Conservation (phyloP, 164 flowering plant genomes). For the Vitis rotundifolia region DNA sequence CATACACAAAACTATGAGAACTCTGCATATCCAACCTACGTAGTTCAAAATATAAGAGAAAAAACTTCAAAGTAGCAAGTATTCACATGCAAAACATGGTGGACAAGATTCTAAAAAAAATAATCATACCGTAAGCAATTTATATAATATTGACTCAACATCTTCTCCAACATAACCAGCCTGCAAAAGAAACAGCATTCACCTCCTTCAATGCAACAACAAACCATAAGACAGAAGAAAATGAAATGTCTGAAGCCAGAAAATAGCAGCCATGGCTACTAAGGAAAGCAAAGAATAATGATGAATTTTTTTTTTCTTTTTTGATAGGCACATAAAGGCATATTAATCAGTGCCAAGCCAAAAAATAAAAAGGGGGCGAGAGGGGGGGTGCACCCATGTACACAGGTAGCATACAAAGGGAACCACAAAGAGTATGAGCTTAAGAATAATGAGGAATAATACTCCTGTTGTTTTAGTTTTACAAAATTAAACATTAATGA, state of each 20-base stretch:
- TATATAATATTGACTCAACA: constrained; percentile 94
- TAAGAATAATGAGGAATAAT: background rate
- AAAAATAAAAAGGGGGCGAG: background rate
- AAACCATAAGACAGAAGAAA: background rate
- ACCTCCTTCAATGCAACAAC: background rate
- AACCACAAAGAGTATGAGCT: too few relatives aligned
- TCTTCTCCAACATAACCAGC: constrained; percentile 99
- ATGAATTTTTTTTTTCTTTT: too few relatives aligned
- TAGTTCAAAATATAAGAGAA: too few relatives aligned
- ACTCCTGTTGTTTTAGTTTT: background rate
- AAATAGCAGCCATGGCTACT: background rate
- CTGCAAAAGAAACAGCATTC: constrained; percentile 42
- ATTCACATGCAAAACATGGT: background rate
- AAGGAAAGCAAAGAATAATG: background rate
- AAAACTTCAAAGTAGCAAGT: too few relatives aligned
- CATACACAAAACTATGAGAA: too few relatives aligned
- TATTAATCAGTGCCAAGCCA: too few relatives aligned
- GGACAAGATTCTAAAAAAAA: background rate
- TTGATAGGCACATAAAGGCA: too few relatives aligned
- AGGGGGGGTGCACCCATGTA: background rate
- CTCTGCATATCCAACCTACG: too few relatives aligned
- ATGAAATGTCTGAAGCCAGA: background rate
- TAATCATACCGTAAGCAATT: constrained; percentile 72
- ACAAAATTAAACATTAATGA: background rate
- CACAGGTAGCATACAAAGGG: too few relatives aligned